These are phyloP conservation scores for Withania somnifera DNA, from an alignment of 305 asterid species.

Conservation along the genomic window DNA sequence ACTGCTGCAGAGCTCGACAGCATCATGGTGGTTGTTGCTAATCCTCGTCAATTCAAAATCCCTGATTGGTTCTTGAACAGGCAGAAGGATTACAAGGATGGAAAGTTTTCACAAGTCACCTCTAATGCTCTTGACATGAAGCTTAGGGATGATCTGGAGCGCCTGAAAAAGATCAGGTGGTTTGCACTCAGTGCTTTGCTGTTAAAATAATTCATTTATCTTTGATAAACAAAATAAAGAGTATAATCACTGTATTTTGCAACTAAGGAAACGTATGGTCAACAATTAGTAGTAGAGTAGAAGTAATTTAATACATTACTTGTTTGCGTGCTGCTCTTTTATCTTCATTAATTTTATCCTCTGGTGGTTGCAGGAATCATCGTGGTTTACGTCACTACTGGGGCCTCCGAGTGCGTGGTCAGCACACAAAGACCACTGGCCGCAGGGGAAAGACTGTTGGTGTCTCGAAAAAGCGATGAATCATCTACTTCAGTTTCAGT, in stretches of 20 bases:
- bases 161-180: slow-evolving; percentile 25
- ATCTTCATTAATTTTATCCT: neutral
- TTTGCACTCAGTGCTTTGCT: neutral
- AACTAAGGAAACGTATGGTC: neutral
- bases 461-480: slow-evolving; percentile 29
- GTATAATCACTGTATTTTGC: neutral
- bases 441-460: slow-evolving; percentile 35
- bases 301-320: neutral
- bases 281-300: neutral
- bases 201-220: neutral
- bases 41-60: slow-evolving; percentile 22
- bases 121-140: slow-evolving; percentile 25
- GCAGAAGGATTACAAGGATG: slow-evolving; percentile 25
- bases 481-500: neutral
- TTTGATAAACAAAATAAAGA: neutral
- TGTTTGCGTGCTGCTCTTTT: neutral
- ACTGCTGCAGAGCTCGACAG: slow-evolving; percentile 21
- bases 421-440: slow-evolving; percentile 32
- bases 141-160: slow-evolving; percentile 19
- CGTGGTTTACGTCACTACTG: slow-evolving; percentile 34
- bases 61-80: slow-evolving; percentile 23
- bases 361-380: slow-evolving; percentile 16
- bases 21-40: slow-evolving; percentile 21
- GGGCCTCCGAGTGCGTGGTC: slow-evolving; percentile 34
- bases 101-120: slow-evolving; percentile 18